Evolutionary conservation across 257 asterid genomes (phyloP).

Genomic region (Solanum paucissectum): DNA sequence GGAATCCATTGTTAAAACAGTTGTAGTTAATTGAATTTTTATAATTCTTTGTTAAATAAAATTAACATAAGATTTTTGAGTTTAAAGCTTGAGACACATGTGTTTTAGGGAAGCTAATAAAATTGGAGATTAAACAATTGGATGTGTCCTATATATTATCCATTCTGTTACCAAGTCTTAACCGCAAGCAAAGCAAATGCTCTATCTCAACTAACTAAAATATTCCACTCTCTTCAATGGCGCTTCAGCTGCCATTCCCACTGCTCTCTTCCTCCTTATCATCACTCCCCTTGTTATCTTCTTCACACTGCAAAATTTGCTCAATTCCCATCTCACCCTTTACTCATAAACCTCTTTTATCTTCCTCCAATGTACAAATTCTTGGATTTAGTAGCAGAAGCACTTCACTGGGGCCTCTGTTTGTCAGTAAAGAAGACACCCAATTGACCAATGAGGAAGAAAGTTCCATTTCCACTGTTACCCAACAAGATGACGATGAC

Average conservation of each 20-base stretch:
- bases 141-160: not conserved
- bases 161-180: not conserved
- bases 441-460: conserved; percentile 3
- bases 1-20: not conserved
- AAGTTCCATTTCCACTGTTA: conserved; percentile 13
- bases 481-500: conserved; percentile 20
- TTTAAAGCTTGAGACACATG: too few species aligned
- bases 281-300: not conserved
- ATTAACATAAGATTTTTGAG: too few species aligned
- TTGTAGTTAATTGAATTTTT: too few species aligned
- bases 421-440: conserved; percentile 39
- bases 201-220: not conserved
- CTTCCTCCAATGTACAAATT: not conserved
- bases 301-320: not conserved
- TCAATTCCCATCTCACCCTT: not conserved
- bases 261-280: not conserved
- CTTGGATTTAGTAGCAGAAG: not conserved
- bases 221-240: not conserved
- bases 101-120: too few species aligned
- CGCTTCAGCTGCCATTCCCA: not conserved
- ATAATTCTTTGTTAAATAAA: too few species aligned
- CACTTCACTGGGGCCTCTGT: conserved; percentile 14
- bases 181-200: not conserved
- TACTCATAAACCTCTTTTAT: not conserved
- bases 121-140: too few species aligned